Base-by-base conservation (phyloP, 495 filamentous ascomycete genomes). In the Penicillium subrubescens region DNA sequence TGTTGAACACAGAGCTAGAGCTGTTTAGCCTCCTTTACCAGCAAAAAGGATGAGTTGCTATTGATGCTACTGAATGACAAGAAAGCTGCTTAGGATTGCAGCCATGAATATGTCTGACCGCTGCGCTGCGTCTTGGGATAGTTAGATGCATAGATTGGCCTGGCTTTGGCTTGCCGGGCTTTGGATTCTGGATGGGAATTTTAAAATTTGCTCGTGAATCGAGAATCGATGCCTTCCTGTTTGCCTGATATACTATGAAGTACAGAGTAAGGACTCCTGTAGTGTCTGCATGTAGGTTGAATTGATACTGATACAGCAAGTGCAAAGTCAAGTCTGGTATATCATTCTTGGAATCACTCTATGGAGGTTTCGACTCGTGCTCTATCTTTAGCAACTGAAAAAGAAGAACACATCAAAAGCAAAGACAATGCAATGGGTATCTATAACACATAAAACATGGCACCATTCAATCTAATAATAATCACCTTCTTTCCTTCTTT, bases 301-400 rank as follows among this genome's bases (percentile, higher is more conserved):
- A 27, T n/a, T n/a, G n/a, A n/a, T n/a, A n/a, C n/a, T n/a, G n/a
- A n/a, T n/a, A n/a, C n/a, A n/a, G n/a, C n/a, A n/a, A n/a, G n/a
- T n/a, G n/a, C n/a, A n/a, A 6, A 31, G 12, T 41, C 37, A 41
- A 41, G 37, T 15, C 37, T 41, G 23, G 8, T 48, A 48, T 48
- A 52, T 31, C 25, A 52, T 52, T 52, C 48, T 52, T 48, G 19
- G 19, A 31, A 17, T 29, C 48, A 27, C 31, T 33, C 31, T 33
- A 33, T 33, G 1, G 14, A 50, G 14, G 17, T 3, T 17, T 52
- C 12, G 5, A 25, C 23, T 2, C 48, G 4, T 27, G 48, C 2
- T 52, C 25, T 31, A 31, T 52, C 48, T 52, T 25, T 52, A 52
- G 48, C 25, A 52, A 52, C n/a, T n/a, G n/a, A n/a, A n/a, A n/a